phyloP scores from a whole-genome alignment of 345 rosid genomes.

The Gossypium anomalum region DNA sequence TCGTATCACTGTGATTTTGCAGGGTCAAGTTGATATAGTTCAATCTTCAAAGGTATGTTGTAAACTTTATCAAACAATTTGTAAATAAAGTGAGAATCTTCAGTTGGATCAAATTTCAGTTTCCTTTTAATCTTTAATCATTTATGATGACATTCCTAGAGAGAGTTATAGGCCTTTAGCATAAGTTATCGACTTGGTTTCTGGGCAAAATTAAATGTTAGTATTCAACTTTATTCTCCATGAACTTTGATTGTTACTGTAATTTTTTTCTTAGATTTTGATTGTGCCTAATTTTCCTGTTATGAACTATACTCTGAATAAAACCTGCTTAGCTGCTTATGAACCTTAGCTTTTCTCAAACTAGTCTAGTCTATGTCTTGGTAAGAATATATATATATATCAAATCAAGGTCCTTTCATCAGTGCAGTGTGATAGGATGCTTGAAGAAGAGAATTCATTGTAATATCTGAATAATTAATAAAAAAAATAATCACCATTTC shows the following conservation, averaged over 20 bases:
- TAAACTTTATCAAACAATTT: conserved; percentile 6
- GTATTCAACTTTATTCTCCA: background rate
- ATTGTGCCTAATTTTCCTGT: background rate
- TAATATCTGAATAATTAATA: too few relatives aligned
- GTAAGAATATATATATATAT: background rate
- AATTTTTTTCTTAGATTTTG: background rate
- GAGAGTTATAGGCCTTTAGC: background rate
- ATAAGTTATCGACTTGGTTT: background rate
- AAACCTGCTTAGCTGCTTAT: background rate
- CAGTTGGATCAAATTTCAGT: background rate
- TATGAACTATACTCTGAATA: background rate
- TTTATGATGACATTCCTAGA: background rate
- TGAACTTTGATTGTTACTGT: background rate
- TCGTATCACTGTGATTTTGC: background rate
- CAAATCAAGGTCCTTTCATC: background rate
- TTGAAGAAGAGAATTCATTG: too few relatives aligned
- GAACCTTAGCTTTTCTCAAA: background rate
- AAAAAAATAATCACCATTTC: too few relatives aligned
- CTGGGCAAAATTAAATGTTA: background rate
- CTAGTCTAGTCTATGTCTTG: background rate
- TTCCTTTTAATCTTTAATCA: background rate
- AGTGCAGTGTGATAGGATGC: too few relatives aligned
- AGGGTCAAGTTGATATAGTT: background rate
- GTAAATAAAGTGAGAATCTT: background rate
- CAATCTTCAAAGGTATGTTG: background rate